Percentiles rank a stretch among this genome's conserved stretches.
phyloP scores from a whole-genome alignment of 2,329 filamentous ascomycete species.

The Amauroascus niger region DNA sequence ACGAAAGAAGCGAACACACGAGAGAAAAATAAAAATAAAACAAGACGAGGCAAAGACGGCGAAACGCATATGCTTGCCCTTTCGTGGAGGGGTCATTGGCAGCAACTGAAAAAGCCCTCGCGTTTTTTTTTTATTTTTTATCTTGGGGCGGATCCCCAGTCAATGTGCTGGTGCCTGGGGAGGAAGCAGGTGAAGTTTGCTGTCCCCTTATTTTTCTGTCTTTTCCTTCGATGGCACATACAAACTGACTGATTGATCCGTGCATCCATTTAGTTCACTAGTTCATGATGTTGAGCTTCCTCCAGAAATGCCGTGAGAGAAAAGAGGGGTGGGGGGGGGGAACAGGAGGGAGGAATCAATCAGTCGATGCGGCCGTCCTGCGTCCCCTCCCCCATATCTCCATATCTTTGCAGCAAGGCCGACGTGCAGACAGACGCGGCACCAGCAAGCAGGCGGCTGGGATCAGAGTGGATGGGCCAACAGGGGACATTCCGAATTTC shows the following conservation, averaged over 20 bases:
- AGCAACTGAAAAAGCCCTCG: no score
- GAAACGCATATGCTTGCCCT: no score
- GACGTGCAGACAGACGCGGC: conserved; percentile 24
- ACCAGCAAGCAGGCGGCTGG: conserved; percentile 21
- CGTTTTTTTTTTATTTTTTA: neutral
- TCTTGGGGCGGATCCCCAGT: neutral
- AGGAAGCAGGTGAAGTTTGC: neutral
- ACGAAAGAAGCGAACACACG: neutral
- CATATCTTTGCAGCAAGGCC: conserved; percentile 18
- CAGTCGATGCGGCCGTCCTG: neutral
- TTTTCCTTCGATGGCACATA: no score
- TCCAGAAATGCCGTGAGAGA: neutral
- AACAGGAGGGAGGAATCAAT: neutral
- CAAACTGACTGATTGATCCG: no score
- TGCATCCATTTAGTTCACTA: no score
- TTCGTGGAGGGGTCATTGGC: no score
- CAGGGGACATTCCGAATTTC: conserved; percentile 12
- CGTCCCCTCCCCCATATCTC: conserved; percentile 2
- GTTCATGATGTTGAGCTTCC: neutral
- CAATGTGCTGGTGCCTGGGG: neutral
- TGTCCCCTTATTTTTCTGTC: no score
- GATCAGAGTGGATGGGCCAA: conserved; percentile 6
- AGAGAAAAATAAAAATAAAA: conserved; percentile 9
- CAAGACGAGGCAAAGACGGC: conserved; percentile 21
- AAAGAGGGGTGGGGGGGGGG: neutral